Evolutionary conservation across 1,139 yeast species (phyloP), one percentile per base, ranked within the genome.

Genomic region (Taphrina sp.): DNA sequence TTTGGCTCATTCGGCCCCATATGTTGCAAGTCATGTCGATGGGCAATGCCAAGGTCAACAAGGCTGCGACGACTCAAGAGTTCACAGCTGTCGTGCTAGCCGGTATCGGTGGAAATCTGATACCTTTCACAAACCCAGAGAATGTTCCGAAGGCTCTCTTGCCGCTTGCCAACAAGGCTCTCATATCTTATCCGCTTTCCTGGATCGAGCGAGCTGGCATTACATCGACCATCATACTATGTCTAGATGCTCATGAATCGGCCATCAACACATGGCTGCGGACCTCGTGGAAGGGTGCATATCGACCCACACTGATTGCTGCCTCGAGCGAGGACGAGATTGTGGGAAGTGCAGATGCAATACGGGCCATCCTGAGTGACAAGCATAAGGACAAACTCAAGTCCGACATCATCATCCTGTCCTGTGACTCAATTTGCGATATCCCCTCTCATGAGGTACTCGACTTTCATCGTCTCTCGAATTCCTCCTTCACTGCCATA

Each of bases 131-230:
- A 7, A 60, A 57, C 8, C 52, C 46, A 2, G 55, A 51, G 37
- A 51, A 49, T 19, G 35, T 78, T 8, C 80, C 95, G 3, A 92
- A 92, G 72, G 94, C 96, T 0, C 72, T 90, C 56, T 71, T 94
- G 52, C 97, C 98, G 1, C 76, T 94, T 41, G 97, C 94, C 14
- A 90, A 90, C 68, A 77, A 78, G 64, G 95, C 96, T n/a, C 82
- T 92, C 86, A 74, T 94, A 46, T 83, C 83, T 63, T 85, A 88
- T 66, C 95, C 86, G 2, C 74, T 94, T 44, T 90, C 85, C 63
- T 94, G 97, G 97, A 89, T 97, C 74, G 88, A 83, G 65, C 76
- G 77, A 66, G 97, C 95, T 1, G 83, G 84, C 60, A 85, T 87
- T 67, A 78, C 80, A 37, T 79, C 63, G 2, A 76, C 83, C 16